These are phyloP conservation scores for Gloeophyllum trabeum DNA, from an alignment of 768 basidiomycete genomes.

Conservation along the genomic window DNA sequence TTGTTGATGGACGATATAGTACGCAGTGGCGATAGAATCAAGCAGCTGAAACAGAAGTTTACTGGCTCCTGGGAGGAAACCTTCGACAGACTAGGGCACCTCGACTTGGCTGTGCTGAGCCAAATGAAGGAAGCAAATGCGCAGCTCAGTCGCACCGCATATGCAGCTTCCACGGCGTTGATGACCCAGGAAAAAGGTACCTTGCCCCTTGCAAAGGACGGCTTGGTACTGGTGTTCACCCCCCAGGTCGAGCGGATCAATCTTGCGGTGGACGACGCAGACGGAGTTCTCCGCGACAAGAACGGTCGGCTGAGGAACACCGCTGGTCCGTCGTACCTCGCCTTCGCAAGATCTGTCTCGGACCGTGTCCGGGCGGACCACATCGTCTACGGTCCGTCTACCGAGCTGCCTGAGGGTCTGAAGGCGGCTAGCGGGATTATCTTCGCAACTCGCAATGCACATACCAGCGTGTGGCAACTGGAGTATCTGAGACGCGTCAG, in stretches of 20 bases:
- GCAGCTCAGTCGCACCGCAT: constrained; percentile 33
- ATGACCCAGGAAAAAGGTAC: constrained; percentile 26
- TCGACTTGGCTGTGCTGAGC: constrained; percentile 18
- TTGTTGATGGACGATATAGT: constrained; percentile 26
- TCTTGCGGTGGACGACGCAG: constrained; percentile 48
- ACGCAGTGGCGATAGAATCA: constrained; percentile 34
- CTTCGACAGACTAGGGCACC: constrained; percentile 17
- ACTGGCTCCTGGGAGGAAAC: constrained; percentile 36
- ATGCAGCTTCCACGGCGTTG: constrained; percentile 34
- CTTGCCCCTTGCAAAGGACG: constrained; percentile 20
- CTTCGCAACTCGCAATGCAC: constrained; percentile 49
- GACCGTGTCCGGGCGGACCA: constrained; percentile 24
- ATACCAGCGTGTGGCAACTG: constrained; percentile 41
- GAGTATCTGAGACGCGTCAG: constrained; percentile 26
- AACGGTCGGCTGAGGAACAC: constrained; percentile 41
- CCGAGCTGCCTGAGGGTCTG: constrained; percentile 6
- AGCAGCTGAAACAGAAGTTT: constrained; percentile 37
- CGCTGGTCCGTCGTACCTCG: constrained; percentile 41
- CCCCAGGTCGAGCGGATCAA: constrained; percentile 49
- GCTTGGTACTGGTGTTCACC: constrained; percentile 35
- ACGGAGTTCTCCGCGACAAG: constrained; percentile 28
- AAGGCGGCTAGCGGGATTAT: constrained; percentile 20
- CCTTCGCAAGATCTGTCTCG: constrained; percentile 31
- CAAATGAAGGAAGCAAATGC: constrained; percentile 26
- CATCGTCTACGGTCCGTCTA: constrained; percentile 28